Evolutionary conservation across 1,284 basidiomycete genomes (phyloP).

Genomic region (Cutaneotrichosporon spelunceum): DNA sequence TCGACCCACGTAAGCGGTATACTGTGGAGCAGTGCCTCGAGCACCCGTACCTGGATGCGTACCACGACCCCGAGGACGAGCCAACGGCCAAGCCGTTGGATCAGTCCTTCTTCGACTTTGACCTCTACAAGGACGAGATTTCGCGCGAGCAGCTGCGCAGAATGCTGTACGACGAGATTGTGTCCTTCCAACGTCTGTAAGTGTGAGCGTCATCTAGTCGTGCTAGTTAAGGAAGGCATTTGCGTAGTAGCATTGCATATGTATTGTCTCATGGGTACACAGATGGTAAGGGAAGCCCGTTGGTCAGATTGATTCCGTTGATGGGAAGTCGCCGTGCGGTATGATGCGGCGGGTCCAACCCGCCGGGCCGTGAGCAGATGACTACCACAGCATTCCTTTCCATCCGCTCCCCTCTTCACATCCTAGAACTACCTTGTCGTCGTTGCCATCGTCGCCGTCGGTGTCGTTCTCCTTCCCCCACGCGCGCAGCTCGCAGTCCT

Average conservation of each 20-base stretch:
- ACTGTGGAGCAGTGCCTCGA: slow-evolving; percentile 84
- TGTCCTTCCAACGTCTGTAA: slow-evolving; percentile 60
- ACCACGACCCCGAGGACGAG: slow-evolving; percentile 85
- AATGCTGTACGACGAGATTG: slow-evolving; percentile 65
- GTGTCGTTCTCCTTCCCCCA: not conserved
- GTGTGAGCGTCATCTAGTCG: not conserved
- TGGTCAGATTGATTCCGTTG: no score
- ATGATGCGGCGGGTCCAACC: no score
- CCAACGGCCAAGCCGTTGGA: slow-evolving; percentile 85
- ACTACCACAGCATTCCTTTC: not conserved
- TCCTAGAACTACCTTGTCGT: not conserved
- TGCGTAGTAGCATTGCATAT: not conserved
- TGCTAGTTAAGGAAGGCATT: no score
- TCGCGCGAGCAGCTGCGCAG: slow-evolving; percentile 73
- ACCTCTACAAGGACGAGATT: slow-evolving; percentile 89
- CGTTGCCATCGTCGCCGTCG: not conserved
- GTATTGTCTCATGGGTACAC: not conserved
- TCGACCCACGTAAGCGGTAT: slow-evolving; percentile 89
- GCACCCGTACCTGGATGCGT: slow-evolving; percentile 87
- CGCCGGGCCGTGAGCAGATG: no score
- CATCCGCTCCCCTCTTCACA: not conserved
- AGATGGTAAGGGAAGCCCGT: no score
- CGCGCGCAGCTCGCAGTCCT: no score
- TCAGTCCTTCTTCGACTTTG: slow-evolving; percentile 90
- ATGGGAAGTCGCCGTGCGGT: no score